Conservation (phyloP, 1,284 basidiomycete genomes). For the Gymnopus androsaceus region DNA sequence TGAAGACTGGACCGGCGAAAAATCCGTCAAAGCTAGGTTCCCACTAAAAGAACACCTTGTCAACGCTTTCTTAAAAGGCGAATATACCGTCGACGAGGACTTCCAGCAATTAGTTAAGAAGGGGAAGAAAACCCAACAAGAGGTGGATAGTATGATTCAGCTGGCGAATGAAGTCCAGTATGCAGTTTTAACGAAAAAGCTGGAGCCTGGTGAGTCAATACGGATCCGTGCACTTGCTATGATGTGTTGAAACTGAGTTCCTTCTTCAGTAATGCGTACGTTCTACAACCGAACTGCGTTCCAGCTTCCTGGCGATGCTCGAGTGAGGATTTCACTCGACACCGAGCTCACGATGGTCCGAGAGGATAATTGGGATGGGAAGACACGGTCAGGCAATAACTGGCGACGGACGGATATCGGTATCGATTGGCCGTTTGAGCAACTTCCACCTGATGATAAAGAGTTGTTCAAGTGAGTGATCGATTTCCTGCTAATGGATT, state of each 20-base stretch:
- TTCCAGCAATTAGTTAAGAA: slow-evolving; percentile 88
- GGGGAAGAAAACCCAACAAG: slow-evolving; percentile 93
- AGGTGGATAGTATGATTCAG: slow-evolving; percentile 95
- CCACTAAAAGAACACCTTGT: slow-evolving; percentile 88
- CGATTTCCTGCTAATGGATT: background rate
- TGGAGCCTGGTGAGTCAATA: slow-evolving; percentile 69
- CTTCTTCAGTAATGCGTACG: slow-evolving; percentile 82
- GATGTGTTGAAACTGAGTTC: background rate
- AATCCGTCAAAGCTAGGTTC: slow-evolving; percentile 98
- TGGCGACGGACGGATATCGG: slow-evolving; percentile 96
- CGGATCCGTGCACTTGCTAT: background rate
- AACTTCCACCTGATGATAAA: slow-evolving; percentile 79
- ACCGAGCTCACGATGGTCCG: slow-evolving; percentile 93
- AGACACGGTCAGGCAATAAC: slow-evolving; percentile 77
- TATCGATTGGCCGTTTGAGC: slow-evolving; percentile 89
- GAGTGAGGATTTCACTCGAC: slow-evolving; percentile 97
- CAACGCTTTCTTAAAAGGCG: slow-evolving; percentile 88
- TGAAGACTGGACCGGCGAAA: slow-evolving; percentile 99
- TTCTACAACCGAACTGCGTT: slow-evolving; percentile 99
- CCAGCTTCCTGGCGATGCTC: slow-evolving; percentile 96
- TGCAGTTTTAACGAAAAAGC: slow-evolving; percentile 80
- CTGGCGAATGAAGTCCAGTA: slow-evolving; percentile 97
- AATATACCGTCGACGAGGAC: slow-evolving; percentile 93
- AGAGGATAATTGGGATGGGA: slow-evolving; percentile 97
- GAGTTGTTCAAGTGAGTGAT: slow-evolving; percentile 84